Base-by-base conservation (phyloP, 2,329 filamentous ascomycete genomes). In the Leptosphaerulina australis region DNA sequence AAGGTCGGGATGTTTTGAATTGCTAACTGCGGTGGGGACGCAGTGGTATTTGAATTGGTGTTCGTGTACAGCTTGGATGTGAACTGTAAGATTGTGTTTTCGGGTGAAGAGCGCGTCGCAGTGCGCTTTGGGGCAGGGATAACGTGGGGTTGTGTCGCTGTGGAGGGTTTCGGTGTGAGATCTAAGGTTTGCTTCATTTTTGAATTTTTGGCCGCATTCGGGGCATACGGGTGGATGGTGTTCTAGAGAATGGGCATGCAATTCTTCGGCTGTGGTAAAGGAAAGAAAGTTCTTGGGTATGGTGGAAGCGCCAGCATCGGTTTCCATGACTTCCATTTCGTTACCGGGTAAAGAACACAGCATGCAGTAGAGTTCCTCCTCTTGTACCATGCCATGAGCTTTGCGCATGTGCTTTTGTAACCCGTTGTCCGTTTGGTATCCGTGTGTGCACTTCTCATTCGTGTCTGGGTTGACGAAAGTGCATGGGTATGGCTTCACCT, bases 91-190 rank as follows among this genome's bases (percentile, higher is more conserved):
- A 63, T 96, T 97, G n/a, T 88, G 87, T 54, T 83, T 85, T 67
- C 88, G 89, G 14, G 90, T 92, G 72, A 97, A 97, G 44, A 79
- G 83, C 66, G 89, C 90, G 46, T 76, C 79, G 70, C 92, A 97
- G 17, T 82, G 86, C 0, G 79, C 74, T 64, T 86, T 80, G 0
- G 84, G 81, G 68, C 93, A 96, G 1, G 76, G 70, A 40, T 87
- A 83, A 0, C 79, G 83, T 7, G 87, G 62, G 25, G 59, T 70
- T 20, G 63, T 60, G 21, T 66, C 56, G 17, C 48, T 71, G 73
- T 97, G 92, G 48, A 86, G 77, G 54, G 87, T 83, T 61, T 96
- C 90, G 36, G 94, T 79, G 73, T 97, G 93, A 6, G 57, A 56
- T 36, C 83, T 83, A 50, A 90, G 84, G 11, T 55, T 65, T 2